Evolutionary conservation across 192 early-diverging fungal species (phyloP).

Genomic region (Phlyctochytrium planicorne): DNA sequence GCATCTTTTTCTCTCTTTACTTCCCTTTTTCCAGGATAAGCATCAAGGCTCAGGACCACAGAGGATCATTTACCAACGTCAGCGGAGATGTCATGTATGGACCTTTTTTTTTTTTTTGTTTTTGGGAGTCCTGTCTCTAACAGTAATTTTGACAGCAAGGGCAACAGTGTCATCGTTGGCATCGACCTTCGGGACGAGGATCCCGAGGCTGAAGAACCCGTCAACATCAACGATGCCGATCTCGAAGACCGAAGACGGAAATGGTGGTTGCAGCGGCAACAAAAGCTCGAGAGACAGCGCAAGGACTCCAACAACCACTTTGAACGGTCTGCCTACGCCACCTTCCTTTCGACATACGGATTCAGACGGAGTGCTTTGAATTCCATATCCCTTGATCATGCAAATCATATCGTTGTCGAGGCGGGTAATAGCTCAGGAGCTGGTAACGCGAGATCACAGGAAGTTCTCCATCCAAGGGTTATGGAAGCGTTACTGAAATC

Average conservation of each 20-base stretch:
- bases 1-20: too few species aligned
- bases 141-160: not conserved
- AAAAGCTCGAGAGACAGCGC: not conserved
- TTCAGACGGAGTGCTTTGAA: not conserved
- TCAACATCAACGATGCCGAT: too few species aligned
- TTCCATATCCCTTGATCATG: not conserved
- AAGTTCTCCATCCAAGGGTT: not conserved
- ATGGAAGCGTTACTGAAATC: not conserved
- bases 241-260: not conserved
- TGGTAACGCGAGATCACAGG: too few species aligned
- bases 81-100: too few species aligned
- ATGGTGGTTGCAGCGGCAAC: not conserved
- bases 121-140: not conserved
- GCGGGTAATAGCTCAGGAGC: too few species aligned
- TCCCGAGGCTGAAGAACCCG: not conserved
- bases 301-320: not conserved
- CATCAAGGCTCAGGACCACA: too few species aligned
- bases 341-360: not conserved
- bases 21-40: too few species aligned
- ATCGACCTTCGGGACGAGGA: not conserved
- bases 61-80: too few species aligned
- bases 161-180: not conserved
- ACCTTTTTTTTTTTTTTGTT: too few species aligned
- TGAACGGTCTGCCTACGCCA: not conserved
- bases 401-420: not conserved